These are phyloP conservation scores for Adansonia gregorii DNA, from an alignment of 441 rosid genomes.

Conservation along the genomic window DNA sequence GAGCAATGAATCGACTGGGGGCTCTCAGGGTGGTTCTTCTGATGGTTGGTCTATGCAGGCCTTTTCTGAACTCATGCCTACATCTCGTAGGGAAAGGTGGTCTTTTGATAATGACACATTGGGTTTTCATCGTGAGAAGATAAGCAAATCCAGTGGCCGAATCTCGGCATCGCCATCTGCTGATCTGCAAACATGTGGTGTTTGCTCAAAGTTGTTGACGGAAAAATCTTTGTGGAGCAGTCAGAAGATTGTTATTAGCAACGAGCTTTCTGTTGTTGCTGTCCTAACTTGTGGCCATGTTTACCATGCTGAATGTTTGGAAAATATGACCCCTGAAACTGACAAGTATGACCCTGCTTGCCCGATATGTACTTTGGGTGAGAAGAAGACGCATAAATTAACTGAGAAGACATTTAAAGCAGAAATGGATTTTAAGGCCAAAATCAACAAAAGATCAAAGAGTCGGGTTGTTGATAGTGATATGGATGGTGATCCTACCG, in stretches of 20 bases:
- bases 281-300: constrained; percentile 88
- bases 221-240: constrained; percentile 80
- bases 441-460: constrained; percentile 62
- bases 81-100: constrained; percentile 61
- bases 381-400: constrained; percentile 70
- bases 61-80: constrained; percentile 79
- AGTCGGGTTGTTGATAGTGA: constrained; percentile 67
- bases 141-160: constrained; percentile 49
- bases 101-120: constrained; percentile 60
- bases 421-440: constrained; percentile 71
- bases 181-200: constrained; percentile 75
- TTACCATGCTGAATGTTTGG: constrained; percentile 98
- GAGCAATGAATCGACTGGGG: constrained; percentile 56
- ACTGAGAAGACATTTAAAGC: constrained; percentile 79
- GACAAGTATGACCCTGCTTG: constrained; percentile 89
- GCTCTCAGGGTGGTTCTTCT: constrained; percentile 67
- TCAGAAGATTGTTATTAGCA: constrained; percentile 68
- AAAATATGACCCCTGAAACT: constrained; percentile 74
- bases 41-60: constrained; percentile 86
- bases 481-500: constrained; percentile 49
- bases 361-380: constrained; percentile 89
- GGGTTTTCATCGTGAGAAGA: constrained; percentile 54
- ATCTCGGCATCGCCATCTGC: constrained; percentile 47
- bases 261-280: constrained; percentile 73
- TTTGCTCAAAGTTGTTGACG: constrained; percentile 79